Evolutionary conservation across 2,329 filamentous ascomycete species (phyloP).

Genomic region (Neurospora sp.): DNA sequence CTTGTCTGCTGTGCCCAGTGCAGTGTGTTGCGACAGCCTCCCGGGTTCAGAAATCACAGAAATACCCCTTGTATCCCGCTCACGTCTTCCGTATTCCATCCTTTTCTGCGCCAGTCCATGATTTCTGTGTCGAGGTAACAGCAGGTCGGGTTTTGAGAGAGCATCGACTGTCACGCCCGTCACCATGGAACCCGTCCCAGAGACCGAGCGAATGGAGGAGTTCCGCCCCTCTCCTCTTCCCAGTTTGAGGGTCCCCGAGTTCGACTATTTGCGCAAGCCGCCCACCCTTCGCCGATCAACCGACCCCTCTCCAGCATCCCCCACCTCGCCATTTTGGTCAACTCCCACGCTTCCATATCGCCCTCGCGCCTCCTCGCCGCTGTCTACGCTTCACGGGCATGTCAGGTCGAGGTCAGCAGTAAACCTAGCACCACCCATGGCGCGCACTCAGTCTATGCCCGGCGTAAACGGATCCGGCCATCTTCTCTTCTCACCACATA

Average conservation of each 20-base stretch:
- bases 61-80: neutral
- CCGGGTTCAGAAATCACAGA: neutral
- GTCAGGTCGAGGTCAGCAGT: constrained; percentile 48
- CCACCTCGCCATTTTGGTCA: constrained; percentile 41
- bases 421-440: constrained; percentile 46
- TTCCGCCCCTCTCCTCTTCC: constrained; percentile 51
- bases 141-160: constrained; percentile 12
- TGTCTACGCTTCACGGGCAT: constrained; percentile 39
- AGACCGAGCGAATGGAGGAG: constrained; percentile 59
- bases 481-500: constrained; percentile 42
- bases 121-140: constrained; percentile 2
- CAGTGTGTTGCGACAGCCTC: neutral
- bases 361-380: constrained; percentile 52
- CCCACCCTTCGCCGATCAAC: constrained; percentile 47
- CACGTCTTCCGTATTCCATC: neutral
- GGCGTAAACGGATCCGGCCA: constrained; percentile 51
- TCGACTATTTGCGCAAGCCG: constrained; percentile 40
- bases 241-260: constrained; percentile 37
- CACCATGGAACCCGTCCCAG: constrained; percentile 57
- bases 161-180: constrained; percentile 9
- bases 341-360: constrained; percentile 44
- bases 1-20: neutral
- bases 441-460: constrained; percentile 55
- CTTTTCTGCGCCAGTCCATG: neutral
- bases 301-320: constrained; percentile 44